Percentiles rank a stretch among this genome's conserved stretches.
Evolutionary conservation across 306 rosid species (phyloP).

Genomic region (Morella rubra): DNA sequence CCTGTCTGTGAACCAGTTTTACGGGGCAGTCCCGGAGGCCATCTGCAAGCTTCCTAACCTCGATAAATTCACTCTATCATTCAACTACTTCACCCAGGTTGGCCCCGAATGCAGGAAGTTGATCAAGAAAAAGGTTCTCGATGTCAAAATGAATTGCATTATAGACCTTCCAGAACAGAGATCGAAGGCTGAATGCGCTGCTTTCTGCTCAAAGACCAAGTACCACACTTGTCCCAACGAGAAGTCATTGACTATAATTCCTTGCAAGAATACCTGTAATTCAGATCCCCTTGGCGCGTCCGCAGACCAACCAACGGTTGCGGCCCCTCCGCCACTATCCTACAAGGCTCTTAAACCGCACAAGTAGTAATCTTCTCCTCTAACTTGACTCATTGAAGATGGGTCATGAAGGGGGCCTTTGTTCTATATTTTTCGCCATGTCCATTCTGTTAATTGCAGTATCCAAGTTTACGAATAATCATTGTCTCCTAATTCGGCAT

Average conservation of each 20-base stretch:
- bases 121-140: conserved; percentile 37
- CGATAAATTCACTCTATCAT: conserved; percentile 31
- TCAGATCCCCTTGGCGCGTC: too few species aligned
- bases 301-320: too few species aligned
- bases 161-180: conserved; percentile 43
- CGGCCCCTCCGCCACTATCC: neutral
- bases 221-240: conserved; percentile 26
- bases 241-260: conserved; percentile 29
- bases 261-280: conserved; percentile 32
- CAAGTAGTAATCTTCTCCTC: neutral
- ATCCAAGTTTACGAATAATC: neutral
- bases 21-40: conserved; percentile 60
- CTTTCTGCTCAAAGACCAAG: conserved; percentile 27
- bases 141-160: conserved; percentile 19
- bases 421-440: neutral
- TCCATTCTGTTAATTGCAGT: too few species aligned
- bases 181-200: conserved; percentile 26
- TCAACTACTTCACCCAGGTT: conserved; percentile 3
- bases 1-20: conserved; percentile 45
- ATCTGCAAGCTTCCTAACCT: conserved; percentile 51
- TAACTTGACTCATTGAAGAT: too few species aligned
- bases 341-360: neutral
- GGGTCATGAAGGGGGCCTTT: neutral
- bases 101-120: conserved; percentile 61
- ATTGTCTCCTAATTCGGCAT: neutral